Conservation (phyloP, 257 asterid genomes). For the Solanum gracilifrons region DNA sequence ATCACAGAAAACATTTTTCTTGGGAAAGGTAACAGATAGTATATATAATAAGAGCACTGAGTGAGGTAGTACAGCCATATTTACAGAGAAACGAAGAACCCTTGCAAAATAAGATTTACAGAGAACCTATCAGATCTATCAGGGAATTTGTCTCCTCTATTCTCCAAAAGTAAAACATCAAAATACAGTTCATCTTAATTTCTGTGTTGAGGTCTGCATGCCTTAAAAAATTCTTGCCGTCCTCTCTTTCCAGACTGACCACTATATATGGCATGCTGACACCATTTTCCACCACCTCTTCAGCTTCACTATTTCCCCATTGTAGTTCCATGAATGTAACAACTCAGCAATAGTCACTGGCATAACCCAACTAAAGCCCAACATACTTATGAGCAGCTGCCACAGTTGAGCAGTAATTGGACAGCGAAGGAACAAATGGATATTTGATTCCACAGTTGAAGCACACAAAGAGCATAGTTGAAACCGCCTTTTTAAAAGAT, state of each 20-base stretch:
- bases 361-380: neutral
- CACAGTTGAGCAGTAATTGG: neutral
- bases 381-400: neutral
- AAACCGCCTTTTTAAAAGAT: neutral
- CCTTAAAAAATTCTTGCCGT: neutral
- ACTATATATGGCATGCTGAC: neutral
- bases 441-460: neutral
- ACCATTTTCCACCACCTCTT: neutral
- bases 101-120: neutral
- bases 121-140: neutral
- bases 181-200: neutral
- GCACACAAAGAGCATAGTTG: neutral
- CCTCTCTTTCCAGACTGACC: neutral
- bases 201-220: neutral
- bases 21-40: neutral
- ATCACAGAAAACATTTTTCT: neutral
- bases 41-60: neutral
- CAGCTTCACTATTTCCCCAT: neutral
- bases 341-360: neutral
- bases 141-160: neutral
- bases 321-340: neutral
- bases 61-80: neutral
- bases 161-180: neutral
- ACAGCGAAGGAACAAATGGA: neutral
- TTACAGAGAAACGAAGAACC: neutral